Evolutionary conservation across 306 rosid genomes (phyloP), one percentile per base, ranked within the genome.

Genomic region (Pyrus betulifolia): DNA sequence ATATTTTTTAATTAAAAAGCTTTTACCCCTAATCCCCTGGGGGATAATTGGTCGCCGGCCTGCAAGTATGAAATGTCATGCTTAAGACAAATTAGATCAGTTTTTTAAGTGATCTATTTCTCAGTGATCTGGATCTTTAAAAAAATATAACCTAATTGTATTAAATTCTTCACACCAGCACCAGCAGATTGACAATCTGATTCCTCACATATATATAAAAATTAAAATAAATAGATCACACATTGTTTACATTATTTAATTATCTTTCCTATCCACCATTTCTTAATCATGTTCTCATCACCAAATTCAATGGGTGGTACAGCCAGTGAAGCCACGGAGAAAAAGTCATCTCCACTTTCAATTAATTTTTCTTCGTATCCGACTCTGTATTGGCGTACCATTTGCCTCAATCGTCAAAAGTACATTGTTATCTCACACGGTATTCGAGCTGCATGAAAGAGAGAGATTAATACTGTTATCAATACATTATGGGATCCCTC

Each of bases 241-340:
- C 52, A 14, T 46, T 46, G 6, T 46, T 14, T 12, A 46, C 52
- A 46, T 54, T 45, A 30, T 11, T 15, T 22, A 55, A 55, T 13
- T 72, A 4, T 17, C 15, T 2, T 15, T 45, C 8, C 33, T 31
- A 40, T 14, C 71, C 66, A 46, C 30, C 21, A 45, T 21, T 31
- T 28, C 58, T 72, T 61, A 21, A 49, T 64, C 23, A 23, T 22
- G 40, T 79, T 22, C 7, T 11, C 27, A 67, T 54, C 14, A 64
- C 14, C 58, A 64, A 65, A 42, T 49, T 62, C 63, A 52, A 79
- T 22, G 21, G 73, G 40, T 46, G 45, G 6, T 31, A 27, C 70
- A 40, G 60, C 66, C 81, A 46, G 31, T 61, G 57, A 79, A 28
- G 70, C 79, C 23, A 79, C 55, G 63, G 11, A 5, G 23, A 67